These are phyloP conservation scores for Melanomma pulvis-pyrius DNA, from an alignment of 495 filamentous ascomycete genomes.

Conservation along the genomic window DNA sequence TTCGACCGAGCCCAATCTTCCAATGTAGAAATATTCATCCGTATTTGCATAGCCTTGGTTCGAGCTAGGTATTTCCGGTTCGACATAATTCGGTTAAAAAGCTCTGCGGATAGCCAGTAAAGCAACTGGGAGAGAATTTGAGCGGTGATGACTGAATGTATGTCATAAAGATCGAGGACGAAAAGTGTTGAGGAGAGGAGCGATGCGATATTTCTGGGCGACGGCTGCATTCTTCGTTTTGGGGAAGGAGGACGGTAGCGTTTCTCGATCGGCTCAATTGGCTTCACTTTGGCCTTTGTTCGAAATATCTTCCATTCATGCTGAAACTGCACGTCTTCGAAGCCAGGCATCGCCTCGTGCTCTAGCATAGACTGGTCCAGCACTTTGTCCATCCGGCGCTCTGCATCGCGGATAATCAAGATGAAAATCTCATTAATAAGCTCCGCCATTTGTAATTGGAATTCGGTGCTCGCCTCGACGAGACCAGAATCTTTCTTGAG, in stretches of 20 bases:
- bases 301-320: slow-evolving; percentile 98
- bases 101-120: slow-evolving; percentile 94
- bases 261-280: slow-evolving; percentile 81
- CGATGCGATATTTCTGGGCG: slow-evolving; percentile 95
- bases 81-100: slow-evolving; percentile 98
- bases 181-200: slow-evolving; percentile 95
- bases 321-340: slow-evolving; percentile 95
- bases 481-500: slow-evolving; percentile 91
- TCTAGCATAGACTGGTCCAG: slow-evolving; percentile 92
- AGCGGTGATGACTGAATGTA: slow-evolving; percentile 93
- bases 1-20: slow-evolving; percentile 96
- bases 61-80: slow-evolving; percentile 92
- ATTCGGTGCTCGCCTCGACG: slow-evolving; percentile 78
- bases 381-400: slow-evolving; percentile 94
- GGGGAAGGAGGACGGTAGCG: slow-evolving; percentile 94
- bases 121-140: slow-evolving; percentile 92
- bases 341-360: slow-evolving; percentile 96
- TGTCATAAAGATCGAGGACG: slow-evolving; percentile 96
- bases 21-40: slow-evolving; percentile 93
- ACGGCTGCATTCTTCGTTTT: slow-evolving; percentile 84
- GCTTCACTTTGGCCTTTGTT: slow-evolving; percentile 81
- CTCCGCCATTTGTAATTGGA: slow-evolving; percentile 91
- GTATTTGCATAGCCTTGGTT: slow-evolving; percentile 99
- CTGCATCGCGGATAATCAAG: slow-evolving; percentile 97
- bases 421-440: slow-evolving; percentile 99